These are phyloP conservation scores for Wickerhamomyces subpelliculosus DNA, from an alignment of 805 yeast genomes.

Conservation along the genomic window DNA sequence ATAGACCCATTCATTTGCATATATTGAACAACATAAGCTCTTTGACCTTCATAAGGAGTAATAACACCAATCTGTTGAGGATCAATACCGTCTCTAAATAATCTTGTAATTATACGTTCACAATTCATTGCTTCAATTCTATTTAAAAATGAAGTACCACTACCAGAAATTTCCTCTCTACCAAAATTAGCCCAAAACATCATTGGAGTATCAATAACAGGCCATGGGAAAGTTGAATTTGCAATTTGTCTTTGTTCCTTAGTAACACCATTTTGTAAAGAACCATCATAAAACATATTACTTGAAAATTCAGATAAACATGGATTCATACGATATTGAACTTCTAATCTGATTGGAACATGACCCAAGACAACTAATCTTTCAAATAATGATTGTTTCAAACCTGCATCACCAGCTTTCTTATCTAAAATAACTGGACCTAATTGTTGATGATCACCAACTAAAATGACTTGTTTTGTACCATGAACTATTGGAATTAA, in stretches of 20 bases:
- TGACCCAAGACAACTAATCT: constrained; percentile 78
- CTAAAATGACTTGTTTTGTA: constrained; percentile 80
- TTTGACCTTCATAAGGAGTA: constrained; percentile 93
- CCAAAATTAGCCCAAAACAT: constrained; percentile 93
- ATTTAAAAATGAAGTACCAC: constrained; percentile 78
- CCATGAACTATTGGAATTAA: constrained; percentile 86
- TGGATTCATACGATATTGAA: constrained; percentile 95
- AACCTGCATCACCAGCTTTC: constrained; percentile 80
- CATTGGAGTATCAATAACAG: constrained; percentile 78
- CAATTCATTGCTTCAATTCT: constrained; percentile 87
- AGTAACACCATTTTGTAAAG: constrained; percentile 87
- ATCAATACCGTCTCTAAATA: constrained; percentile 69
- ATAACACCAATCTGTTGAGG: constrained; percentile 86
- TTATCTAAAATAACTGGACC: constrained; percentile 86
- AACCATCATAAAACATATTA: constrained; percentile 89
- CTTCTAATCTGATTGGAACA: constrained; percentile 78
- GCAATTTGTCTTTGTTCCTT: constrained; percentile 56
- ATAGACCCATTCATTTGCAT: constrained; percentile 67
- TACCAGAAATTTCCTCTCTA: constrained; percentile 76
- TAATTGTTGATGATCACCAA: constrained; percentile 93
- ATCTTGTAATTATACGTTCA: constrained; percentile 65
- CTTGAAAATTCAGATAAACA: constrained; percentile 79
- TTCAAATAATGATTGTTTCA: constrained; percentile 82
- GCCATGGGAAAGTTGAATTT: constrained; percentile 81
- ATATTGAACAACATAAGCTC: constrained; percentile 73